Conservation (phyloP, 2,329 filamentous ascomycete genomes). For the Biscogniauxia marginata region DNA sequence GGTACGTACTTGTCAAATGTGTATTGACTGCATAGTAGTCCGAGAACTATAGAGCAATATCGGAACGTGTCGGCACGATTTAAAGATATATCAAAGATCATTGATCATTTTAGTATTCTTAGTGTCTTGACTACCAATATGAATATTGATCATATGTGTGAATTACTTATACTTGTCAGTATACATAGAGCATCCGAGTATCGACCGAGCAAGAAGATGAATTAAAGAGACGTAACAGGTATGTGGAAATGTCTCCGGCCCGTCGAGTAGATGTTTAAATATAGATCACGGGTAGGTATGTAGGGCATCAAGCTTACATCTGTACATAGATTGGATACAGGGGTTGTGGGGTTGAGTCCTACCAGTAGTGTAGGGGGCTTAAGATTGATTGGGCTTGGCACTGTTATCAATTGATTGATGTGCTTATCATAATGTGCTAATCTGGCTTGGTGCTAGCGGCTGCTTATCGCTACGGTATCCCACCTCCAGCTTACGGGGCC, state of each 20-base stretch:
- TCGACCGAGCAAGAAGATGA: neutral
- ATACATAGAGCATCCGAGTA: neutral
- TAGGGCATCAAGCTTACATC: neutral
- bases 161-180: neutral
- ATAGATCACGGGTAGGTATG: neutral
- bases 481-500: neutral
- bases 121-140: neutral
- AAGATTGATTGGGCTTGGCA: neutral
- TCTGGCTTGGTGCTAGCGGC: neutral
- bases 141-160: too few species aligned
- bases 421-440: neutral
- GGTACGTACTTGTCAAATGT: too few species aligned
- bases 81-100: too few species aligned
- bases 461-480: neutral
- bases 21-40: neutral
- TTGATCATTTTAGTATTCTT: neutral
- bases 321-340: neutral
- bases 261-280: neutral
- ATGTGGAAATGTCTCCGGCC: too few species aligned
- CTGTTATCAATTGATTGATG: neutral
- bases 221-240: neutral
- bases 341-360: neutral
- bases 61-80: neutral
- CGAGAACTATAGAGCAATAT: neutral
- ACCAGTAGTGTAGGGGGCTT: neutral